Evolutionary conservation across 257 asterid species (phyloP).

Genomic region (Penstemon barbatus): DNA sequence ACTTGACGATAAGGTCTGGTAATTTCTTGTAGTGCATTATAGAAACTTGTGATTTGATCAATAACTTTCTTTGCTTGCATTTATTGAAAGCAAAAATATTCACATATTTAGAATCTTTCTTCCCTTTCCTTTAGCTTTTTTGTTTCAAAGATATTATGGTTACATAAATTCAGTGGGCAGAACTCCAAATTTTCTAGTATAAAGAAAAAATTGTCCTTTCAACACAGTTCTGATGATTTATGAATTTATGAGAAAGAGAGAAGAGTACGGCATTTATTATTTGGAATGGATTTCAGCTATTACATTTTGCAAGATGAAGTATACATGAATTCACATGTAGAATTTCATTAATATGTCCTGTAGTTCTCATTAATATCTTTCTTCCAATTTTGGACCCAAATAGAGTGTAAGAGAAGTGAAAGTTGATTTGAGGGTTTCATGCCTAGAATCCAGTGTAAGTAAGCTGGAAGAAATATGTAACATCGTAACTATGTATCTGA

Average conservation of each 20-base stretch:
- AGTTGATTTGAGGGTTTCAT: neutral
- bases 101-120: neutral
- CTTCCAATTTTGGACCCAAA: neutral
- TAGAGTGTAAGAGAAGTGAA: neutral
- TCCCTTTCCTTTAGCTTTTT: neutral
- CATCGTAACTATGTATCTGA: too few species aligned
- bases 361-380: neutral
- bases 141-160: neutral
- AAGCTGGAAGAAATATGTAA: neutral
- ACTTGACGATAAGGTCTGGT: constrained; percentile 46
- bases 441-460: neutral
- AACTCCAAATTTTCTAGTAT: constrained; percentile 8
- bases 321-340: too few species aligned
- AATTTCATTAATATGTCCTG: neutral
- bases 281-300: neutral
- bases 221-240: neutral
- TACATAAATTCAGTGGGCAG: neutral
- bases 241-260: neutral
- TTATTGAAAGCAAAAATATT: neutral
- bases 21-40: constrained; percentile 15
- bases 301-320: neutral
- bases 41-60: constrained; percentile 5
- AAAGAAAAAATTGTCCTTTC: neutral
- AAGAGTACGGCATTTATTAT: neutral
- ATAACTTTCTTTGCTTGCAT: neutral